Conservation (phyloP, 1,284 basidiomycete genomes). For the Vanrija sp. region DNA sequence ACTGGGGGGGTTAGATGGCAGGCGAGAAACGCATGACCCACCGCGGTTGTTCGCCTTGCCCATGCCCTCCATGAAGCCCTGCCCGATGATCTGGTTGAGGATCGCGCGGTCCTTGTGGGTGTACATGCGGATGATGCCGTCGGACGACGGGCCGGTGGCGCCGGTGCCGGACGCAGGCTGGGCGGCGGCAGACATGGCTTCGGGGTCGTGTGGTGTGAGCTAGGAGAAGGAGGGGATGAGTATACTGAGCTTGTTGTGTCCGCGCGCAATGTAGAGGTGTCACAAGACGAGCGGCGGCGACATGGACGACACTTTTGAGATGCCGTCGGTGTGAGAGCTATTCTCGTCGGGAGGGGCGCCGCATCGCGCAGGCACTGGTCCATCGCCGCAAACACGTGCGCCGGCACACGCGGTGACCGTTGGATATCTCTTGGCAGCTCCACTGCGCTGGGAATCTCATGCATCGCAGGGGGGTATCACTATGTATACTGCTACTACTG, state of each 20-base stretch:
- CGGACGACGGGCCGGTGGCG: neutral
- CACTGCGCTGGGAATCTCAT: too few relatives aligned
- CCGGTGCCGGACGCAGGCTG: neutral
- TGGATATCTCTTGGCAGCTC: too few relatives aligned
- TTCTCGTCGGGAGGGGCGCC: too few relatives aligned
- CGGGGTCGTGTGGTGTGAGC: neutral
- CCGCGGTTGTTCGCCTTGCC: slow-evolving; percentile 64
- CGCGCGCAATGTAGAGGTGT: too few relatives aligned
- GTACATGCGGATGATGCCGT: slow-evolving; percentile 56
- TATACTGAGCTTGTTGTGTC: too few relatives aligned
- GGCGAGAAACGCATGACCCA: slow-evolving; percentile 35
- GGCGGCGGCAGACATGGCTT: neutral
- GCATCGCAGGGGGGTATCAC: too few relatives aligned
- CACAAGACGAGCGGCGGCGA: too few relatives aligned
- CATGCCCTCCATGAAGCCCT: slow-evolving; percentile 65
- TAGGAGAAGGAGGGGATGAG: neutral
- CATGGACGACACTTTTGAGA: too few relatives aligned
- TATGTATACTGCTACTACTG: neutral
- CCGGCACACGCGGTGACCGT: too few relatives aligned
- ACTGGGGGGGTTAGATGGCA: slow-evolving; percentile 48
- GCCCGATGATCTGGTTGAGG: slow-evolving; percentile 63
- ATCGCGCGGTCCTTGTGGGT: slow-evolving; percentile 56
- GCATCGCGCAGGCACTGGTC: too few relatives aligned
- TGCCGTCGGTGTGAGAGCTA: too few relatives aligned
- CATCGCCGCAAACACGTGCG: too few relatives aligned